phyloP scores from a whole-genome alignment of 331 rosid genomes.

The Arachis monticola region DNA sequence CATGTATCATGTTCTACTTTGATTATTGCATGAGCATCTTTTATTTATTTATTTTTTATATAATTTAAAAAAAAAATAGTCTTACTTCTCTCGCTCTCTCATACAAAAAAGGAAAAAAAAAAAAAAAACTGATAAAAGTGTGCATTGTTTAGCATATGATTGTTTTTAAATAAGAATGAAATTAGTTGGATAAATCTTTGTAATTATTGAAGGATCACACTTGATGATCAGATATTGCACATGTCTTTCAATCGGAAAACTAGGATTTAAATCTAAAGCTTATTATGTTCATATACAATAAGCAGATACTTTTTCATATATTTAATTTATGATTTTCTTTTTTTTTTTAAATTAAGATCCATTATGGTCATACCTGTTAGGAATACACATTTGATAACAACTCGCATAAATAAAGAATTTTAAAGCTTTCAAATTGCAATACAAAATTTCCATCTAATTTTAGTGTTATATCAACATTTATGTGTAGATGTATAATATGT shows the following conservation, averaged over 20 bases:
- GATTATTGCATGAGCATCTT: slow-evolving; percentile 41
- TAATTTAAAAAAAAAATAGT: neutral
- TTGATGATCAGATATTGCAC: slow-evolving; percentile 23
- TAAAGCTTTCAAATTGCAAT: no score
- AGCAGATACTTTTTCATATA: slow-evolving; percentile 1
- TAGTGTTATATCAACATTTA: no score
- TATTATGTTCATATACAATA: slow-evolving; percentile 3
- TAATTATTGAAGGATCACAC: slow-evolving; percentile 9
- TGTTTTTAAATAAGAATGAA: slow-evolving; percentile 2
- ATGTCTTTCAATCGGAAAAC: slow-evolving; percentile 32
- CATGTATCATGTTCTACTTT: slow-evolving; percentile 37
- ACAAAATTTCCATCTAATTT: no score
- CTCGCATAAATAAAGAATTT: no score
- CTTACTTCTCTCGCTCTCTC: no score
- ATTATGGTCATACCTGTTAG: no score
- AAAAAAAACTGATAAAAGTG: slow-evolving; percentile 10
- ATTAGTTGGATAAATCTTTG: neutral
- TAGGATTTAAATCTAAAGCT: slow-evolving; percentile 5
- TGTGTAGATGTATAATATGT: no score
- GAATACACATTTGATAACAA: no score
- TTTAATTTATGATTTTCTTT: no score
- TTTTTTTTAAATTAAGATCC: no score
- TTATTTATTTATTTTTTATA: neutral
- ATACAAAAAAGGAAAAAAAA: neutral
- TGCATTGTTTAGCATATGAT: neutral